Percentiles rank a stretch among this genome's conserved stretches.
phyloP scores from a whole-genome alignment of 768 basidiomycete genomes.

The Lentinula sp. region DNA sequence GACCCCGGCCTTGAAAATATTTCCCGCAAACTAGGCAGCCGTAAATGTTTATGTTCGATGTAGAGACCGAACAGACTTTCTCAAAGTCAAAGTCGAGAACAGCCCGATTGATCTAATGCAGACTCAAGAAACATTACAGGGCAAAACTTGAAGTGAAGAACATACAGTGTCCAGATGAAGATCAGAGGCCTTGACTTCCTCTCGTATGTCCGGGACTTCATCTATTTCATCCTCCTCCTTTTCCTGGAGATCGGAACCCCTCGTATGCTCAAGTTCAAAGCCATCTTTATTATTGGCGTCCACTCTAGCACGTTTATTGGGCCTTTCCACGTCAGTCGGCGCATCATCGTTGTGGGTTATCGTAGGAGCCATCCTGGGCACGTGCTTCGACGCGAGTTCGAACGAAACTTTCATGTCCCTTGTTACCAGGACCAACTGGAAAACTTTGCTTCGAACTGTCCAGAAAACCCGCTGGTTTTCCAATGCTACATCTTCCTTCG shows the following conservation, averaged over 20 bases:
- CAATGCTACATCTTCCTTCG: background rate
- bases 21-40: conserved; percentile 97
- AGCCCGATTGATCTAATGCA: conserved; percentile 77
- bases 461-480: background rate
- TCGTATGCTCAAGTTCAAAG: too few species aligned
- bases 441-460: background rate
- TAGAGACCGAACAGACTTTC: conserved; percentile 94
- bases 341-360: background rate
- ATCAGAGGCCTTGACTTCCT: conserved; percentile 60
- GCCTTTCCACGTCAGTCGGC: conserved; percentile 8
- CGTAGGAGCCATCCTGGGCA: background rate
- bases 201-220: conserved; percentile 16
- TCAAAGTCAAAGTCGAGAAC: conserved; percentile 98
- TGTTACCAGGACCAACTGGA: background rate
- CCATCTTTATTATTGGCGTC: background rate
- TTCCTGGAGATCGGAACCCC: background rate
- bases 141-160: conserved; percentile 13
- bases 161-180: conserved; percentile 92
- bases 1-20: conserved; percentile 96
- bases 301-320: conserved; percentile 14
- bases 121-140: background rate
- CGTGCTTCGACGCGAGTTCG: background rate
- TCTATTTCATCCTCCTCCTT: conserved; percentile 21
- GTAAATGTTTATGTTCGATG: conserved; percentile 96
- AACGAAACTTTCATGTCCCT: background rate